Percentiles rank a stretch among this genome's conserved stretches.
These are phyloP conservation scores for Plenodomus tracheiphilus DNA, from an alignment of 2,329 filamentous ascomycete species.

Conservation along the genomic window DNA sequence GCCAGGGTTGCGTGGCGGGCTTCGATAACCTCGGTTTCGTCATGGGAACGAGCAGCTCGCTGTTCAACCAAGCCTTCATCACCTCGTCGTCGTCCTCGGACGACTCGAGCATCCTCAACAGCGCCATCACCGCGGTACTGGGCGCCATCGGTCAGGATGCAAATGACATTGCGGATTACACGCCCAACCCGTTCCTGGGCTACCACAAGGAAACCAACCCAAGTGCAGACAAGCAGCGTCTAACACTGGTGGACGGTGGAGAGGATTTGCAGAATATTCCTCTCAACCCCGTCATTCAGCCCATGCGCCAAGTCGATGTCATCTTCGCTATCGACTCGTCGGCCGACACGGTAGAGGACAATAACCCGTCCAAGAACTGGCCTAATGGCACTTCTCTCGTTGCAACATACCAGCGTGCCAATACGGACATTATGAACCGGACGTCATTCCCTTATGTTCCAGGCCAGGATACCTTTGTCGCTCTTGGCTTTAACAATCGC, in stretches of 20 bases:
- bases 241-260: slow-evolving; percentile 79
- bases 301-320: slow-evolving; percentile 71
- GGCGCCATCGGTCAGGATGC: slow-evolving; percentile 59
- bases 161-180: slow-evolving; percentile 74
- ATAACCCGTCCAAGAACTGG: slow-evolving; percentile 57
- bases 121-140: slow-evolving; percentile 59
- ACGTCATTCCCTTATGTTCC: slow-evolving; percentile 74
- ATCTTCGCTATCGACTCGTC: slow-evolving; percentile 81
- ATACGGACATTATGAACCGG: slow-evolving; percentile 63
- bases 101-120: slow-evolving; percentile 55
- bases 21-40: slow-evolving; percentile 83
- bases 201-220: slow-evolving; percentile 64
- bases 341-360: slow-evolving; percentile 63
- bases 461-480: slow-evolving; percentile 76
- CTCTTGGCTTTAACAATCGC: slow-evolving; percentile 71
- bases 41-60: slow-evolving; percentile 81
- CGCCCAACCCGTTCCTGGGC: slow-evolving; percentile 74
- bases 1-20: slow-evolving; percentile 69
- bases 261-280: slow-evolving; percentile 80
- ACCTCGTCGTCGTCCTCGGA: slow-evolving; percentile 55
- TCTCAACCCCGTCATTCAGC: slow-evolving; percentile 75
- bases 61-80: slow-evolving; percentile 81
- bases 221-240: slow-evolving; percentile 55
- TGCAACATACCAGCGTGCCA: slow-evolving; percentile 71
- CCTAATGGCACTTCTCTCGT: slow-evolving; percentile 77